Percentiles rank a stretch among this genome's conserved stretches.
These are phyloP conservation scores for Tagetes patula DNA, from an alignment of 129 eudicot species.

Conservation along the genomic window DNA sequence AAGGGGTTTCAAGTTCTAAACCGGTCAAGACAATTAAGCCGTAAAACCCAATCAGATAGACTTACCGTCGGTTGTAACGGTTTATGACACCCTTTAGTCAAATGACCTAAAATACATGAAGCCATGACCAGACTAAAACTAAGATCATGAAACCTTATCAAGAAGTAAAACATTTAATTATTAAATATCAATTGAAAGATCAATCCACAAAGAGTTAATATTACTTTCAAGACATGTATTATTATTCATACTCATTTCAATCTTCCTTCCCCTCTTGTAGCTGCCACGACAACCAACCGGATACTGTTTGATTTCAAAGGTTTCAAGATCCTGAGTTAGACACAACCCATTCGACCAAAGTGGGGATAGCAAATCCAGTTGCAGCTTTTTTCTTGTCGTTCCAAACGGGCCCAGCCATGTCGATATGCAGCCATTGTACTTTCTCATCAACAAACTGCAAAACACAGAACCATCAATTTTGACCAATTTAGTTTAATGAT, in stretches of 20 bases:
- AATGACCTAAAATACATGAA: not conserved
- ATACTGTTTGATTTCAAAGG: not conserved
- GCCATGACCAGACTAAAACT: not conserved
- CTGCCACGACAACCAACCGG: not conserved
- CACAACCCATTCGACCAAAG: constrained; percentile 90
- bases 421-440: constrained; percentile 92
- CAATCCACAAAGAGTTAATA: constrained; percentile 1
- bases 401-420: constrained; percentile 97
- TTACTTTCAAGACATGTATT: not conserved
- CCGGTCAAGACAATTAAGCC: too few species aligned
- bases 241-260: constrained; percentile 14
- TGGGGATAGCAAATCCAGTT: constrained; percentile 78
- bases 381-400: constrained; percentile 82
- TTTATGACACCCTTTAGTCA: not conserved
- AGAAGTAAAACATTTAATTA: not conserved
- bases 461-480: not conserved
- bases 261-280: not conserved
- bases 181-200: constrained; percentile 2
- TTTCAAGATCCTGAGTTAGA: constrained; percentile 56
- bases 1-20: too few species aligned
- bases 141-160: not conserved
- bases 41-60: too few species aligned
- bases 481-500: too few species aligned
- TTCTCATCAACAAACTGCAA: constrained; percentile 95
- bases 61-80: too few species aligned